Conservation (phyloP, 108 stramenopile species). For the Discostella stelligeroides region DNA sequence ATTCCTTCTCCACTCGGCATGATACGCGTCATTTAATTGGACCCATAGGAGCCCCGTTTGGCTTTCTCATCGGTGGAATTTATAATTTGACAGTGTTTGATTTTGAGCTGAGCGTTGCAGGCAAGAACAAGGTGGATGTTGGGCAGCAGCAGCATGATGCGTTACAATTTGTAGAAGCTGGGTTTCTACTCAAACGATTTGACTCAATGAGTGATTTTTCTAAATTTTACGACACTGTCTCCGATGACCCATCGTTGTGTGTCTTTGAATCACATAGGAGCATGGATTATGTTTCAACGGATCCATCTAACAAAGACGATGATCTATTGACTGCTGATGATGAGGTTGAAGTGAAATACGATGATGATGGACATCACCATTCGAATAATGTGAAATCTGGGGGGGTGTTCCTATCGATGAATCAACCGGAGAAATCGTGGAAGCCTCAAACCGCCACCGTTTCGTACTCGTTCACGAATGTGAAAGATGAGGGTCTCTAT, state of each 20-base stretch:
- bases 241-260: slow-evolving; percentile 59
- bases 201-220: slow-evolving; percentile 69
- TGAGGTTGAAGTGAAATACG: slow-evolving; percentile 36
- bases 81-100: slow-evolving; percentile 82
- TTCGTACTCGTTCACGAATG: slow-evolving; percentile 47
- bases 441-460: slow-evolving; percentile 61
- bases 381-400: slow-evolving; percentile 32
- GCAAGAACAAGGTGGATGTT: slow-evolving; percentile 14
- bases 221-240: slow-evolving; percentile 54
- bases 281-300: slow-evolving; percentile 32
- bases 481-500: slow-evolving; percentile 83
- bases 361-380: slow-evolving; percentile 38
- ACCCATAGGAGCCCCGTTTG: slow-evolving; percentile 87
- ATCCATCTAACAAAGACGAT: slow-evolving; percentile 54
- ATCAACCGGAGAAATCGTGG: slow-evolving; percentile 52
- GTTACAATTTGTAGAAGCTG: slow-evolving; percentile 54
- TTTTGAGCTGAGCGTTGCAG: slow-evolving; percentile 51
- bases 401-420: slow-evolving; percentile 76
- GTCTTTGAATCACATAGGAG: slow-evolving; percentile 50
- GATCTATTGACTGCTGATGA: slow-evolving; percentile 48
- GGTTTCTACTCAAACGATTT: slow-evolving; percentile 77
- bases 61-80: slow-evolving; percentile 81
- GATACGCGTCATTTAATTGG: slow-evolving; percentile 71
- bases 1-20: slow-evolving; percentile 54
- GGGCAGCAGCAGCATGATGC: slow-evolving; percentile 18